Conservation (phyloP, 345 rosid genomes). For the Gossypium ekmanianum region DNA sequence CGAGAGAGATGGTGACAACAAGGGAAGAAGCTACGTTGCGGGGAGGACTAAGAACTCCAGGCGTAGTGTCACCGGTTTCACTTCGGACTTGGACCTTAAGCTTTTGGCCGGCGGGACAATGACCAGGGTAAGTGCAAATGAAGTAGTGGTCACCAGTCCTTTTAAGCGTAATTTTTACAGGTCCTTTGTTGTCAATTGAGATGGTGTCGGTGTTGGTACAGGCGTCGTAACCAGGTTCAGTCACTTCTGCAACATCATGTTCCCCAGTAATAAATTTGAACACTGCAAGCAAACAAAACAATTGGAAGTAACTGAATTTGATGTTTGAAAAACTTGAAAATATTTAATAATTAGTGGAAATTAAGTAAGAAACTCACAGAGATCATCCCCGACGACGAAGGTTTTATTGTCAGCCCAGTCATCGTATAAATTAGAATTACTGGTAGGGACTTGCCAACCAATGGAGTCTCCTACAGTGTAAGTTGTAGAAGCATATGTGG, state of each 20-base stretch:
- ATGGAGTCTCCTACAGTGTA: slow-evolving; percentile 33
- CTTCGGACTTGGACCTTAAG: slow-evolving; percentile 19
- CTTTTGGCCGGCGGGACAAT: slow-evolving; percentile 35
- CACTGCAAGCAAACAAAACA: slow-evolving; percentile 17
- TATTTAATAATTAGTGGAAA: too few relatives aligned
- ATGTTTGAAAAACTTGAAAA: background rate
- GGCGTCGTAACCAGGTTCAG: slow-evolving; percentile 23
- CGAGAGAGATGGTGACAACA: slow-evolving; percentile 11
- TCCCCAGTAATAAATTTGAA: slow-evolving; percentile 27
- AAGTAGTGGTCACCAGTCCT: slow-evolving; percentile 28
- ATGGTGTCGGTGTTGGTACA: slow-evolving; percentile 29
- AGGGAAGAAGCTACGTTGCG: slow-evolving; percentile 16
- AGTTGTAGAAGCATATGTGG: slow-evolving; percentile 15
- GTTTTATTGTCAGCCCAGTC: slow-evolving; percentile 27
- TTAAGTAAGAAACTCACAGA: slow-evolving; percentile 26
- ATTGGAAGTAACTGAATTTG: background rate
- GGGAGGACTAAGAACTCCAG: background rate
- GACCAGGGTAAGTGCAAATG: slow-evolving; percentile 26
- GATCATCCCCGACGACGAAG: slow-evolving; percentile 35
- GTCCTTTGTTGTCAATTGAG: background rate
- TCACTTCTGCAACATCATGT: slow-evolving; percentile 36
- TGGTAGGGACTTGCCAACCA: slow-evolving; percentile 30
- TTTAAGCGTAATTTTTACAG: slow-evolving; percentile 28
- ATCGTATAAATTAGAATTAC: slow-evolving; percentile 17
- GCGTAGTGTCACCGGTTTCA: background rate